Evolutionary conservation across 2,329 filamentous ascomycete species (phyloP).

Genomic region (Dendryphion nanum): DNA sequence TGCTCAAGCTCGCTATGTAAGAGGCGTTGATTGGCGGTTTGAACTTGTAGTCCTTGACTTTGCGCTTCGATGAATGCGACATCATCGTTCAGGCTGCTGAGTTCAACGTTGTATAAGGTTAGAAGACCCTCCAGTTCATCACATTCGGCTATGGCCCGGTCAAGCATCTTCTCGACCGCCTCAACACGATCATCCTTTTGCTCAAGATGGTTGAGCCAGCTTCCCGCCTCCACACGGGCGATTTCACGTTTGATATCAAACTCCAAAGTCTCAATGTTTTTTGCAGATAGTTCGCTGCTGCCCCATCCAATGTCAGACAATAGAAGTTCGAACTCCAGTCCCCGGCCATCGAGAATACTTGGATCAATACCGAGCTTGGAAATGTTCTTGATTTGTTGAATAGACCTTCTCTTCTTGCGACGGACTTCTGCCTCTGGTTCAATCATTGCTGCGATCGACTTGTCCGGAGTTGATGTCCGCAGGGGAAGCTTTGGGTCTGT

Average conservation of each 20-base stretch:
- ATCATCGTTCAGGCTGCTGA: conserved; percentile 90
- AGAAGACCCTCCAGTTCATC: conserved; percentile 93
- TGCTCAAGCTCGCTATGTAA: conserved; percentile 86
- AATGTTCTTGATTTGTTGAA: conserved; percentile 77
- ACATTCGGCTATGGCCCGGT: conserved; percentile 88
- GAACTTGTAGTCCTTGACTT: conserved; percentile 92
- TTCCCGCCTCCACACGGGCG: conserved; percentile 85
- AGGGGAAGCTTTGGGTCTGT: conserved; percentile 17
- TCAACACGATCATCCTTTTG: conserved; percentile 89
- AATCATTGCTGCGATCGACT: conserved; percentile 15
- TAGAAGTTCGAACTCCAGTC: conserved; percentile 77
- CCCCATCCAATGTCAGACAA: conserved; percentile 89
- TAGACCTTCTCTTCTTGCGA: conserved; percentile 62
- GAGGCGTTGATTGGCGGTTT: conserved; percentile 94
- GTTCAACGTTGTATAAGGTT: conserved; percentile 90
- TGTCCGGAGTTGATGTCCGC: conserved; percentile 40
- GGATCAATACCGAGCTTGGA: conserved; percentile 76
- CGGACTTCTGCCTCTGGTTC: conserved; percentile 46
- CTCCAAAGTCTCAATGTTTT: conserved; percentile 77
- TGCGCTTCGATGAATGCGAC: conserved; percentile 97
- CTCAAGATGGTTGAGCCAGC: conserved; percentile 79
- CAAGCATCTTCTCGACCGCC: conserved; percentile 80
- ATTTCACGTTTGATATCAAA: conserved; percentile 82
- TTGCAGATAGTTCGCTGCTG: conserved; percentile 70
- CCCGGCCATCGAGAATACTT: conserved; percentile 70